phyloP scores from a whole-genome alignment of 2,329 filamentous ascomycete species.

The Nigrospora osmanthi region DNA sequence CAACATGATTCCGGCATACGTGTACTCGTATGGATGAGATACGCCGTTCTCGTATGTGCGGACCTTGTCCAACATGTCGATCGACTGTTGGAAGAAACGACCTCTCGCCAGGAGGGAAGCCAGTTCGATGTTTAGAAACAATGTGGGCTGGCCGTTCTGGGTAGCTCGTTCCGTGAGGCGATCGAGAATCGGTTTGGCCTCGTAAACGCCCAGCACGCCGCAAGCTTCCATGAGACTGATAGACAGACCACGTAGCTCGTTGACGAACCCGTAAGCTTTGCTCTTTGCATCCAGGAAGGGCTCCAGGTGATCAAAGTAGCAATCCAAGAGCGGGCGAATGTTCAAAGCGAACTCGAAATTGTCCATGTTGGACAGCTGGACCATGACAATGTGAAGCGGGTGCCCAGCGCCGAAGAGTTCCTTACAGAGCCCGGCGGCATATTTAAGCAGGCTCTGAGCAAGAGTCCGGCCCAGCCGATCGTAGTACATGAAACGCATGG shows the following conservation, averaged over 20 bases:
- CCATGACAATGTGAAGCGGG: conserved; percentile 1
- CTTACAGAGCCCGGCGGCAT: conserved; percentile 1
- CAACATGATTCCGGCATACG: no score
- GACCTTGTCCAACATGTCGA: no score
- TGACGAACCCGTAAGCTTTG: conserved; percentile 1
- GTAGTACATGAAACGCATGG: conserved; percentile 5
- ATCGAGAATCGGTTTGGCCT: conserved; percentile 3
- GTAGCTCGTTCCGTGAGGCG: not conserved
- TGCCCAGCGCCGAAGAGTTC: not conserved
- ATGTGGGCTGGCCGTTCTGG: not conserved
- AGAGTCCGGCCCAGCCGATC: conserved; percentile 2
- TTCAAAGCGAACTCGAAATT: conserved; percentile 1
- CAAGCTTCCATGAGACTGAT: conserved; percentile 5
- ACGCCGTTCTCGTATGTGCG: no score
- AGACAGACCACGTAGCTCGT: conserved; percentile 1
- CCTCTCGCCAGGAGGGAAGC: not conserved
- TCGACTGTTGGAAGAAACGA: no score
- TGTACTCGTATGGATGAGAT: no score
- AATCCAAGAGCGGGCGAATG: conserved; percentile 2
- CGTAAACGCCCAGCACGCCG: conserved; percentile 4
- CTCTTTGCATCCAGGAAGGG: not conserved
- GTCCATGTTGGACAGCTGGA: not conserved
- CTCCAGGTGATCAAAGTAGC: conserved; percentile 6
- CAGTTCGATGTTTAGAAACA: not conserved
- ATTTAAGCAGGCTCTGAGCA: conserved; percentile 2